phyloP scores from a whole-genome alignment of 139 green algal genomes.

The Pleodorina starrii region DNA sequence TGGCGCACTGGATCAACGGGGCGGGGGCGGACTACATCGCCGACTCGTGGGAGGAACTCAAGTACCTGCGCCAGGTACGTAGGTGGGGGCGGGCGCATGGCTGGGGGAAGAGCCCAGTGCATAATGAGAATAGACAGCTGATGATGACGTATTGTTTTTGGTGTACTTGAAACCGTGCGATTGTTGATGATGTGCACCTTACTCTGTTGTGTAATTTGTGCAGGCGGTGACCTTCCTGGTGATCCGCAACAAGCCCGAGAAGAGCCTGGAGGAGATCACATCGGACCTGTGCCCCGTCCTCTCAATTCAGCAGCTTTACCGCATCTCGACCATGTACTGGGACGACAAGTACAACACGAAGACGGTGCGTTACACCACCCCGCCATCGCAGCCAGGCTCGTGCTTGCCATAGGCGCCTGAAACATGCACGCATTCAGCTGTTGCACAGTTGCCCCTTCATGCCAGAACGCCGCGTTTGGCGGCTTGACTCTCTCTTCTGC shows the following conservation, averaged over 20 bases:
- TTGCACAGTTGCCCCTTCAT: neutral
- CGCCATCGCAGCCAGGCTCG: neutral
- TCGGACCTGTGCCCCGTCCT: conserved; percentile 96
- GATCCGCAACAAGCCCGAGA: conserved; percentile 98
- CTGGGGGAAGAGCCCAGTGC: too few species aligned
- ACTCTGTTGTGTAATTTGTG: too few species aligned
- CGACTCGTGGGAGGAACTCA: conserved; percentile 94
- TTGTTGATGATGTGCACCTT: too few species aligned
- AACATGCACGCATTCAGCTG: neutral
- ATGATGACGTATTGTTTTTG: too few species aligned
- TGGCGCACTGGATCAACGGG: conserved; percentile 95
- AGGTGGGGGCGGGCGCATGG: too few species aligned
- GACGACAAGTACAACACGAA: conserved; percentile 97
- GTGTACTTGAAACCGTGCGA: too few species aligned
- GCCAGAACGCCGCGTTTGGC: neutral
- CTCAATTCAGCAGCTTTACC: conserved; percentile 98
- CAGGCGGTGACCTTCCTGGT: conserved; percentile 96
- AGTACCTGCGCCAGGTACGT: conserved; percentile 92
- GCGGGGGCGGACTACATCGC: conserved; percentile 84
- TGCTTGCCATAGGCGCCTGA: neutral
- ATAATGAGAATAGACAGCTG: too few species aligned
- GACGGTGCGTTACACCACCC: conserved; percentile 76
- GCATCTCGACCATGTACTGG: conserved; percentile 99
- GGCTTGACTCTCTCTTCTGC: neutral
- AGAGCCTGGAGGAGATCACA: conserved; percentile 97